phyloP scores from a whole-genome alignment of 768 basidiomycete genomes.

The Leucocoprinus sp. region DNA sequence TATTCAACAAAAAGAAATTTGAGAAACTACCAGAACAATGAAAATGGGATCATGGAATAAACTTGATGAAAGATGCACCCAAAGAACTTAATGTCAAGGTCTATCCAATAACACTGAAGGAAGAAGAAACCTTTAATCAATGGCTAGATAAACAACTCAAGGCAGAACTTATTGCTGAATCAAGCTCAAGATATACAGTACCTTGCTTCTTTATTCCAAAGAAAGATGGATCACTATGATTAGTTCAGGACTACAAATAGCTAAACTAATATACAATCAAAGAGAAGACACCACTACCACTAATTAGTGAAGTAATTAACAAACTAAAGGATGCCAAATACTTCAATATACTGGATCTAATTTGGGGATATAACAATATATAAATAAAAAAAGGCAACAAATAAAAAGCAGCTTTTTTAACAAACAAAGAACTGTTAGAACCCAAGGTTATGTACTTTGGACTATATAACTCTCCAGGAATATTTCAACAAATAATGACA shows the following conservation, averaged over 20 bases:
- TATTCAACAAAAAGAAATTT: background rate
- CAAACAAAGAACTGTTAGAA: slow-evolving; percentile 2
- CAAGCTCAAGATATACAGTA: slow-evolving; percentile 15
- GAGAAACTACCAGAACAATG: background rate
- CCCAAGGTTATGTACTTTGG: slow-evolving; percentile 10
- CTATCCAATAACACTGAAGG: slow-evolving; percentile 14
- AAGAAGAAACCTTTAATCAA: slow-evolving; percentile 18
- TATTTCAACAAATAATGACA: slow-evolving; percentile 9
- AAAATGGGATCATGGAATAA: slow-evolving; percentile 27
- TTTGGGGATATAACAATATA: slow-evolving; percentile 30
- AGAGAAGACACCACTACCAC: slow-evolving; percentile 26
- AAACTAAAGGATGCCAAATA: slow-evolving; percentile 17
- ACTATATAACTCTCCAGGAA: slow-evolving; percentile 8
- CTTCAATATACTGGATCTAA: no score
- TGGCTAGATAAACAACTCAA: slow-evolving; percentile 19
- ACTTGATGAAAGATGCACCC: slow-evolving; percentile 23
- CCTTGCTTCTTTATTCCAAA: slow-evolving; percentile 19
- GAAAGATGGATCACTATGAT: slow-evolving; percentile 17
- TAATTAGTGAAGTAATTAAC: slow-evolving; percentile 25
- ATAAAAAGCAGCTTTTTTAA: slow-evolving; percentile 26
- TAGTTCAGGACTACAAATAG: slow-evolving; percentile 22
- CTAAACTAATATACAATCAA: slow-evolving; percentile 27
- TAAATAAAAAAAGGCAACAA: slow-evolving; percentile 33
- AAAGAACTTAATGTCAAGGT: slow-evolving; percentile 10
- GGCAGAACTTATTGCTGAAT: slow-evolving; percentile 22